Base-by-base conservation (phyloP, 164 flowering plant genomes). In the Vitis labrusca region DNA sequence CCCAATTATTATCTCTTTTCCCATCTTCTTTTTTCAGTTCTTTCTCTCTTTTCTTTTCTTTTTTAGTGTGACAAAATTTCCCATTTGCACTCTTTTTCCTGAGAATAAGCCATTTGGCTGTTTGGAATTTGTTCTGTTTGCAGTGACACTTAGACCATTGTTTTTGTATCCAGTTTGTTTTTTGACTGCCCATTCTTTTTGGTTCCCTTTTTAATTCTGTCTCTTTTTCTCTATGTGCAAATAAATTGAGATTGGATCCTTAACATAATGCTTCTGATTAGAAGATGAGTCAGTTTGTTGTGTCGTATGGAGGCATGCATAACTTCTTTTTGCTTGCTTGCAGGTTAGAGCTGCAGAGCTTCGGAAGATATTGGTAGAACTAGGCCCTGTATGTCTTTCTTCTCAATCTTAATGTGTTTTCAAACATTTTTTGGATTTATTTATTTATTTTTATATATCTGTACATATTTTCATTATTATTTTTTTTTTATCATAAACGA, bases 321-420 rank as follows among this genome's bases (percentile, higher is more conserved):
- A 23, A 67, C 16, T 58, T 37, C 12, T 32, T 49, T 49, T 63
- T 54, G 44, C 8, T 66, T 64, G 52, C 44, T 76, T 81, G 71
- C 83, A 94, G 97, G 81, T 91, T 70, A 87, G 99, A 85, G 99
- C 99, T 44, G 88, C 91, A 17, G 92, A 94, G 76, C 91, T 94
- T 75, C 83, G 98, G 63, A 75, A 77, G 64, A 79, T 94, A 76
- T 75, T 94, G 70, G 86, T 86, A 50, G 87, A 92, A 71, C 95
- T 94, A 73, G 97, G 98, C 50, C 98, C 98, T 65, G 97, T 94
- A 85, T 32, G 84, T 76, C 50, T 47, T 65, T 32, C 47, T 44
- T 8, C 12, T 66, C 3, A 49, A 47, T 23, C 44, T 32, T 4
- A 5, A 32, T 32, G 44, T 67, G 52, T 4, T 19, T 11, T 57